Evolutionary conservation across 78 protist species (phyloP), one percentile per base, ranked within the genome.

Genomic region (Protostelium mycophagum): DNA sequence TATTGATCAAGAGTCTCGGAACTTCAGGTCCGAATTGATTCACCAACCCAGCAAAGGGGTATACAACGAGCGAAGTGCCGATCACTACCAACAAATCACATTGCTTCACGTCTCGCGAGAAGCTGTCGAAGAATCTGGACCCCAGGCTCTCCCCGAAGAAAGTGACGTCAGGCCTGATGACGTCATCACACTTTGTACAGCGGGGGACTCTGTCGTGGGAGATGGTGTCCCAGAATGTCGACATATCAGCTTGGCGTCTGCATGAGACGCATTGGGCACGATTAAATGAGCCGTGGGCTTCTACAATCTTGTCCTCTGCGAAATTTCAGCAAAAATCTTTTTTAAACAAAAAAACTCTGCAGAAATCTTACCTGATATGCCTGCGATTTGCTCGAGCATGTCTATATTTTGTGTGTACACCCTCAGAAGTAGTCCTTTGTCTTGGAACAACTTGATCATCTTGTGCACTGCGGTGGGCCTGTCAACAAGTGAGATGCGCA

Each of bases 101-200:
- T 0, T 83, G 85, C 83, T 93, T 39, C 28, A 91, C 86, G 63
- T 94, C 97, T 0, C 39, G 85, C 37, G 63, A 73, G 1, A 91
- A 36, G 51, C 63, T 37, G 31, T 83, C 84, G 1, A 85, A 86
- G 87, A 90, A 96, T 28, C 35, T 1, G 28, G 10, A 25, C 34
- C 95, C 93, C n/a, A 96, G 86, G 31, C 85, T 37, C 88, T 96
- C 98, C 37, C 97, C 97, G 84, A 95, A 96, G 88, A 96, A 95
- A 28, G 92, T 90, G 9, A 96, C 94, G 63, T 1, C 83, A 1
- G 96, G 96, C 38, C 93, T 63, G 29, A 93, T 35, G 0, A 87
- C 37, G 9, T 84, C 39, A 1, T 88, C 51, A 37, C 95, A 93
- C 0, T 35, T 63, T 0, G 28, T 83, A 35, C 95, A 93, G 37